A percentile compares a stretch with the other conserved stretches of the same genome.
phyloP scores from a whole-genome alignment of 2,329 filamentous ascomycete species.

The Penicillium hordei region DNA sequence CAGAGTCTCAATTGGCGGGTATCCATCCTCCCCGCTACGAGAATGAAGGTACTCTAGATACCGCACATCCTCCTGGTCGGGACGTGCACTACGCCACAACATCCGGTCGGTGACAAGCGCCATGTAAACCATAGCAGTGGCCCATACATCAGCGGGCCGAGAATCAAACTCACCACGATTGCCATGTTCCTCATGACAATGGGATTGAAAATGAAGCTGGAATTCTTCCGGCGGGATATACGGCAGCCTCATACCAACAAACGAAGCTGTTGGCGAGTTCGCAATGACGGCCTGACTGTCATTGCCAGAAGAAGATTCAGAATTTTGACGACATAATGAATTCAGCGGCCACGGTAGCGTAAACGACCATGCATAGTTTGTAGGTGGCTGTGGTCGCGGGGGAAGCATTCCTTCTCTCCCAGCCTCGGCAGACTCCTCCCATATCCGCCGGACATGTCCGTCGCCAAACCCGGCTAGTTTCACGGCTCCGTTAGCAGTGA shows the following conservation, averaged over 20 bases:
- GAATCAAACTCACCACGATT: constrained; percentile 9
- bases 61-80: constrained; percentile 23
- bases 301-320: neutral
- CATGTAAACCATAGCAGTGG: constrained; percentile 31
- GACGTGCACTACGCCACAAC: constrained; percentile 28
- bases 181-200: neutral
- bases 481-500: constrained; percentile 74
- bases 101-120: constrained; percentile 27
- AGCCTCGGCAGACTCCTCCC: constrained; percentile 15
- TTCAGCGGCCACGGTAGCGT: constrained; percentile 12
- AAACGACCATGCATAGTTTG: constrained; percentile 11
- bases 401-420: neutral
- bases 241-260: constrained; percentile 16
- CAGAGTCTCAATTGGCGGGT: constrained; percentile 28
- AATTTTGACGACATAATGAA: constrained; percentile 2
- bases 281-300: neutral
- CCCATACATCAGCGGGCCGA: constrained; percentile 31
- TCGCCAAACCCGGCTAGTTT: constrained; percentile 92
- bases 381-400: constrained; percentile 1
- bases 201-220: neutral
- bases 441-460: constrained; percentile 70
- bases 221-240: constrained; percentile 23
- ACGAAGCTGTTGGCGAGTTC: constrained; percentile 11
- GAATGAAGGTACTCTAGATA: constrained; percentile 28
- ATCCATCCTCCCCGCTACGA: constrained; percentile 23